These are phyloP conservation scores for Colletotrichum neosansevieriae DNA, from an alignment of 2,329 filamentous ascomycete genomes.

Conservation along the genomic window DNA sequence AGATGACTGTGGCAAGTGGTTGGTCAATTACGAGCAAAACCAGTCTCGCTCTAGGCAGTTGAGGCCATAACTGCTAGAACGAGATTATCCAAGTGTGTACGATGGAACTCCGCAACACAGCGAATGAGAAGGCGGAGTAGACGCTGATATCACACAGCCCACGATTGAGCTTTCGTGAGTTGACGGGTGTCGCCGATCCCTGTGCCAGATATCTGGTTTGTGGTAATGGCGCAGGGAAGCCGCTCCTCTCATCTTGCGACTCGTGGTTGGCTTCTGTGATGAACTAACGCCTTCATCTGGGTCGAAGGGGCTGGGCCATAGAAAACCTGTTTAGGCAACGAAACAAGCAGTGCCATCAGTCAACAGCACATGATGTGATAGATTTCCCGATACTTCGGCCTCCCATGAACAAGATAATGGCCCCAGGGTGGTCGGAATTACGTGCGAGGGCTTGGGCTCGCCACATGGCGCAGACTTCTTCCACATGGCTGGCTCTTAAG, in stretches of 20 bases:
- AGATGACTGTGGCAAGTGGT: too few species aligned
- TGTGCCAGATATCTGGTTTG: constrained; percentile 1
- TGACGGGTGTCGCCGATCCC: constrained; percentile 5
- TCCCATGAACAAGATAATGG: not conserved
- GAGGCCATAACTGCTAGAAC: too few species aligned
- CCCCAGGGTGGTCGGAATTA: not conserved
- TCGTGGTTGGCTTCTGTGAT: not conserved
- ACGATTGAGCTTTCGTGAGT: not conserved
- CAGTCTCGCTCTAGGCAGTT: too few species aligned
- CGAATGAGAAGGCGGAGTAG: not conserved
- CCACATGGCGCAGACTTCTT: constrained; percentile 4
- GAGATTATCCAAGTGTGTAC: not conserved
- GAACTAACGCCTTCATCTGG: not conserved
- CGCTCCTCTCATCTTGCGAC: not conserved
- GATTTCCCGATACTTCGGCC: not conserved
- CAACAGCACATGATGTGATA: not conserved
- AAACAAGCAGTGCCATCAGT: not conserved
- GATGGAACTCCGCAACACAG: not conserved
- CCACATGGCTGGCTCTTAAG: not conserved
- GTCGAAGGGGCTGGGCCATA: not conserved
- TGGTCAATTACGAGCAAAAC: too few species aligned
- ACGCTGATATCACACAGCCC: constrained; percentile 6
- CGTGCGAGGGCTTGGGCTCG: not conserved
- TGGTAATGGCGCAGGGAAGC: not conserved
- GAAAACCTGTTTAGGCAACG: constrained; percentile 2